Percentiles rank a stretch among this genome's conserved stretches.
These are phyloP conservation scores for Suillus cothurnatus DNA, from an alignment of 768 basidiomycete genomes.

Conservation along the genomic window DNA sequence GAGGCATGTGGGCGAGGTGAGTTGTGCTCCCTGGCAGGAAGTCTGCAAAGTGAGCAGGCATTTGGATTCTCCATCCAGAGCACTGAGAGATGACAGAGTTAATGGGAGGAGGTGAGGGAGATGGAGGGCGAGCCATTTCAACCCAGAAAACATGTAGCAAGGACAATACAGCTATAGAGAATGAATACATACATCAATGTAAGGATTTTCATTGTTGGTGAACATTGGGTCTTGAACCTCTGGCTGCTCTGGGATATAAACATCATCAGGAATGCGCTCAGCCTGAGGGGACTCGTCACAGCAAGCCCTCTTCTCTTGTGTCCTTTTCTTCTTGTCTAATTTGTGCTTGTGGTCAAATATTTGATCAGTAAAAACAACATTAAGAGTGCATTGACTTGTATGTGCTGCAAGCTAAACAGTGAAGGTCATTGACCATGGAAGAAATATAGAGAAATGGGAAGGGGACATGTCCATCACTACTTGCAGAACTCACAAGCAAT, in stretches of 20 bases:
- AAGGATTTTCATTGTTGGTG: background rate
- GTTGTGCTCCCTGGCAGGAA: constrained; percentile 6
- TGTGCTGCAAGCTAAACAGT: background rate
- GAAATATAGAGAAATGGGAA: too few species aligned
- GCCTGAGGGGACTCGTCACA: background rate
- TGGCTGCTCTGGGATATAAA: background rate
- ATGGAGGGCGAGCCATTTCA: too few species aligned
- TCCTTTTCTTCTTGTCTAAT: background rate
- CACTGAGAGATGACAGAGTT: too few species aligned
- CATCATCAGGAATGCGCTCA: too few species aligned
- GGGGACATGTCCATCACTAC: too few species aligned
- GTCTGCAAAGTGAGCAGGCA: background rate
- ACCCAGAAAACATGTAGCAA: background rate
- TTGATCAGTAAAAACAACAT: background rate
- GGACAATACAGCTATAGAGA: background rate
- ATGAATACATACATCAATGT: background rate
- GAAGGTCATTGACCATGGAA: background rate
- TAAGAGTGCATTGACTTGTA: background rate
- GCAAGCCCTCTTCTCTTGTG: background rate
- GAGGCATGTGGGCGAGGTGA: background rate
- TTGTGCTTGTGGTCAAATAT: background rate
- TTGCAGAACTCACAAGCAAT: too few species aligned
- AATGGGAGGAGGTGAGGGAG: too few species aligned
- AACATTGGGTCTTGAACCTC: background rate
- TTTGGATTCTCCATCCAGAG: too few species aligned